These are phyloP conservation scores for Spizellomyces sp. DNA, from an alignment of 192 early-diverging fungal genomes.

Conservation along the genomic window DNA sequence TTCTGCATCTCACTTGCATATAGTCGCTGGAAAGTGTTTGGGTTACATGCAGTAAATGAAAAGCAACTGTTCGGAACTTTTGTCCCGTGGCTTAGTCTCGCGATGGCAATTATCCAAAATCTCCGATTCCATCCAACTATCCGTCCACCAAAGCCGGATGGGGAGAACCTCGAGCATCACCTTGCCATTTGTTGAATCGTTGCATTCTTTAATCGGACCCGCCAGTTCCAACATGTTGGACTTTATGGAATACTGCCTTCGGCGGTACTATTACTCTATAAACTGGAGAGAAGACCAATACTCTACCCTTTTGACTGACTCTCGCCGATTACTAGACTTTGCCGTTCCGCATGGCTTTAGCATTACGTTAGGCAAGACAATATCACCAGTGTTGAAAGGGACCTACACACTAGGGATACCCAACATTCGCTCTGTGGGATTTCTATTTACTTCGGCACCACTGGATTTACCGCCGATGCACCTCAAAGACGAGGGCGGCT, in stretches of 20 bases:
- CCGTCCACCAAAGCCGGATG: too few species aligned
- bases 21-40: too few species aligned
- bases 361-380: slow-evolving; percentile 72
- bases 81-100: too few species aligned
- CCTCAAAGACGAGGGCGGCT: slow-evolving; percentile 10
- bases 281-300: slow-evolving; percentile 71
- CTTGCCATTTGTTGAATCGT: too few species aligned
- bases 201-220: too few species aligned
- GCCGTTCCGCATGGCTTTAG: slow-evolving; percentile 72
- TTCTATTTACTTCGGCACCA: slow-evolving; percentile 76
- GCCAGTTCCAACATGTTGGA: slow-evolving; percentile 59
- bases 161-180: too few species aligned
- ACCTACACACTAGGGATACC: slow-evolving; percentile 71
- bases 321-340: slow-evolving; percentile 76
- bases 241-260: slow-evolving; percentile 79
- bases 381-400: slow-evolving; percentile 74
- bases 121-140: too few species aligned
- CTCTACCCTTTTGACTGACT: slow-evolving; percentile 18
- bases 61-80: too few species aligned
- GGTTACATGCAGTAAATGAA: too few species aligned
- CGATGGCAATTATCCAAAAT: too few species aligned
- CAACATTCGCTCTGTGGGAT: slow-evolving; percentile 68
- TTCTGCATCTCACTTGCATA: too few species aligned
- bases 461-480: slow-evolving; percentile 40
- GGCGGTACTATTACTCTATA: slow-evolving; percentile 75